A percentile compares a stretch with the other conserved stretches of the same genome.
Evolutionary conservation across 768 basidiomycete species (phyloP).

Genomic region (Antrodiella citrinella): DNA sequence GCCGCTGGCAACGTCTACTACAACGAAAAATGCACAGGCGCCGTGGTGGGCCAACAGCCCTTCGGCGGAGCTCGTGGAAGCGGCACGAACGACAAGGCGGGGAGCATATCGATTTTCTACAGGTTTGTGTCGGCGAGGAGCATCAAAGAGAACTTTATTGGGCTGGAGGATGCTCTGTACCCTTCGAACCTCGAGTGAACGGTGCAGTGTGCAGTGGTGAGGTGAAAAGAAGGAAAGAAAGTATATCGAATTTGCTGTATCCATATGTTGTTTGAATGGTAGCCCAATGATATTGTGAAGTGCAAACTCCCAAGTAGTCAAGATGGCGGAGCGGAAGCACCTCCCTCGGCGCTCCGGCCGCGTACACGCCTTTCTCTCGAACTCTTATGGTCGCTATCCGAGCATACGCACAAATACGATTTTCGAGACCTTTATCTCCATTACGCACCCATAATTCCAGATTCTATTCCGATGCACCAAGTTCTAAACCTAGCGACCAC

Average conservation of each 20-base stretch:
- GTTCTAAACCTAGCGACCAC: constrained; percentile 9
- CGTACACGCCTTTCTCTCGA: background rate
- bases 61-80: constrained; percentile 91
- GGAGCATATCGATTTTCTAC: constrained; percentile 68
- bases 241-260: background rate
- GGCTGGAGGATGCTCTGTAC: constrained; percentile 72
- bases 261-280: background rate
- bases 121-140: constrained; percentile 83
- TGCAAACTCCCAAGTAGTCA: too few species aligned
- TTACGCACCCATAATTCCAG: background rate
- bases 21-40: constrained; percentile 97
- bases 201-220: constrained; percentile 10
- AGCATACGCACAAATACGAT: background rate
- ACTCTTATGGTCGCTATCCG: background rate
- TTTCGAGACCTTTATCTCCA: background rate
- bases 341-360: background rate
- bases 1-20: constrained; percentile 96
- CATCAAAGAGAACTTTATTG: constrained; percentile 96
- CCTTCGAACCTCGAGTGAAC: constrained; percentile 64
- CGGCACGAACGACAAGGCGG: constrained; percentile 98
- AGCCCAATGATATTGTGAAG: too few species aligned
- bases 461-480: background rate
- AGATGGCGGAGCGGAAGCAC: too few species aligned
- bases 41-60: constrained; percentile 96
- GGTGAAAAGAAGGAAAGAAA: background rate